A percentile compares a stretch with the other conserved stretches of the same genome.
phyloP scores from a whole-genome alignment of 2,329 filamentous ascomycete species.

The Colletotrichum sp. region DNA sequence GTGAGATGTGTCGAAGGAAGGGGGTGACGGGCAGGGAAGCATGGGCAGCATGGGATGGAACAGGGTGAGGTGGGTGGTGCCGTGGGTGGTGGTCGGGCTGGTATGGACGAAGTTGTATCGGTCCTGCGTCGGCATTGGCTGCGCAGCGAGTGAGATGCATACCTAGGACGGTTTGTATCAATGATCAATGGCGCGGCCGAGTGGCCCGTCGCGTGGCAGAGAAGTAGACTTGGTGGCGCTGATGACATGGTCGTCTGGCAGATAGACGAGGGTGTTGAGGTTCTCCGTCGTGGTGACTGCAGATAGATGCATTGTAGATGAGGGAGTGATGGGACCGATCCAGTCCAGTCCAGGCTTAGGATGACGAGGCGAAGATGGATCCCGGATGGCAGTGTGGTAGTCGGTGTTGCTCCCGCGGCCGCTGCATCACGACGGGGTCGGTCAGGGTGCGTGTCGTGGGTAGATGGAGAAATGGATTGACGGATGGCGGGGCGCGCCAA shows the following conservation, averaged over 20 bases:
- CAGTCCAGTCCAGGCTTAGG: background rate
- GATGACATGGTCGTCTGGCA: background rate
- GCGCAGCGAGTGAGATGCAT: background rate
- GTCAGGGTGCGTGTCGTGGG: conserved; percentile 1
- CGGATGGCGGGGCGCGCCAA: background rate
- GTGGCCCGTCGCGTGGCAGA: background rate
- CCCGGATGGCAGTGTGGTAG: background rate
- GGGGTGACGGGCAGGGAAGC: background rate
- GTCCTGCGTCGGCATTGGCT: background rate
- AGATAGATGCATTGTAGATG: background rate
- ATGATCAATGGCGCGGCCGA: background rate
- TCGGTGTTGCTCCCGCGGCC: background rate
- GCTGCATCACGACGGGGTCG: background rate
- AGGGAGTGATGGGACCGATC: background rate
- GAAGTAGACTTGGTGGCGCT: background rate
- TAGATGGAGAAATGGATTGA: background rate
- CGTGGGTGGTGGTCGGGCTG: background rate
- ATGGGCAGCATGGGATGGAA: conserved; percentile 10
- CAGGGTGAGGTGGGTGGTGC: background rate
- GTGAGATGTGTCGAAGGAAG: conserved; percentile 11
- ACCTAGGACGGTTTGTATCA: background rate
- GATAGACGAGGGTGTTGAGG: background rate
- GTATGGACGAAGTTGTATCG: conserved; percentile 7
- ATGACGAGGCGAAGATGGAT: background rate
- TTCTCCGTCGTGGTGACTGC: background rate